phyloP scores from a whole-genome alignment of 2,329 filamentous ascomycete genomes.

The Xylariaceae sp. region DNA sequence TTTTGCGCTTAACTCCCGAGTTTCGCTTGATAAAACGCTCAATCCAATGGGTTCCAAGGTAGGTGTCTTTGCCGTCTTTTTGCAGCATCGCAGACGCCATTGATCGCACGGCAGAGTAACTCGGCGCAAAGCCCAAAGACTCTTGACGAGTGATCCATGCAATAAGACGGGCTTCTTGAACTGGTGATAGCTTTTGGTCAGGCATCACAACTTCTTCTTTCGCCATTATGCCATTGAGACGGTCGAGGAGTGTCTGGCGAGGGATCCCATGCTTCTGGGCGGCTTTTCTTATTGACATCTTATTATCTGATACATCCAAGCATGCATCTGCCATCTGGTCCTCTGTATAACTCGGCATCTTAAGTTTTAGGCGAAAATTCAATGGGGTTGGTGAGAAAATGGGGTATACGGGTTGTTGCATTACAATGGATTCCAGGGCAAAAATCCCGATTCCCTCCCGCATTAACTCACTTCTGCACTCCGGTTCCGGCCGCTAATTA shows the following conservation, averaged over 20 bases:
- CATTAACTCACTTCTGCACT: too few species aligned
- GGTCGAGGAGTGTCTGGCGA: neutral
- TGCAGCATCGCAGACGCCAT: neutral
- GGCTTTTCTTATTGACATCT: too few species aligned
- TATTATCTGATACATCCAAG: too few species aligned
- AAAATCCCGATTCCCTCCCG: too few species aligned
- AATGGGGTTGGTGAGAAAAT: too few species aligned
- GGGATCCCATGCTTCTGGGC: neutral
- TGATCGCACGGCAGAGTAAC: neutral
- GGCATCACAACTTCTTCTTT: too few species aligned
- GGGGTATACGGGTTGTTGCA: too few species aligned
- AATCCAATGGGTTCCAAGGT: neutral
- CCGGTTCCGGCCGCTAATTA: too few species aligned
- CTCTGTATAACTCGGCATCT: too few species aligned
- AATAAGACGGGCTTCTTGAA: neutral
- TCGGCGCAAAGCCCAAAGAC: neutral
- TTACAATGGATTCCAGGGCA: neutral
- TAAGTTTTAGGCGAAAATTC: too few species aligned
- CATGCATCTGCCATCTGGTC: too few species aligned
- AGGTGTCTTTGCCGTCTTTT: neutral
- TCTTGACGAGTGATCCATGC: neutral
- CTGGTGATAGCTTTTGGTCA: neutral
- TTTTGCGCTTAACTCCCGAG: neutral
- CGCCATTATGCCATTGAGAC: too few species aligned
- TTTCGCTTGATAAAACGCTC: neutral